Conservation (phyloP, 23 red algal genomes). For the Agarophyton chilense region DNA sequence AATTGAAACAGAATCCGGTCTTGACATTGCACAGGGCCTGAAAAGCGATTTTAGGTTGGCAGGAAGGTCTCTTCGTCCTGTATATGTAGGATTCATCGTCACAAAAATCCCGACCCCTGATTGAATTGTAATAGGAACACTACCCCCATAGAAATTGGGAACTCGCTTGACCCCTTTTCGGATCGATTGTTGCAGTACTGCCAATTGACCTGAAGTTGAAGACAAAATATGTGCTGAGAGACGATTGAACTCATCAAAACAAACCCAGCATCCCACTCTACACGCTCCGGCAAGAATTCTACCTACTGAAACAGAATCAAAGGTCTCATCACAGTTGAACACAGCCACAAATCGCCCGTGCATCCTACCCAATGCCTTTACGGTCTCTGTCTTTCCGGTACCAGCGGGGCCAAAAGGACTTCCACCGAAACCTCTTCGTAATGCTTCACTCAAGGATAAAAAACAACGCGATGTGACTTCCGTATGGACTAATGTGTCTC, state of each 20-base stretch:
- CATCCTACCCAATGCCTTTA: constrained; percentile 67
- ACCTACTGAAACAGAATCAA: constrained; percentile 73
- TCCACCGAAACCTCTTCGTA: constrained; percentile 53
- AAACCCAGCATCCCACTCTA: constrained; percentile 64
- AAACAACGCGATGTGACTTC: constrained; percentile 58
- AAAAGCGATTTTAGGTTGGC: constrained; percentile 73
- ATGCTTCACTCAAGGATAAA: constrained; percentile 51
- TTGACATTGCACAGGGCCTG: constrained; percentile 70
- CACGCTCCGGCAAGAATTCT: constrained; percentile 73
- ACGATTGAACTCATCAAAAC: constrained; percentile 85
- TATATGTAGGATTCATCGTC: constrained; percentile 77
- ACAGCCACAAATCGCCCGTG: constrained; percentile 68
- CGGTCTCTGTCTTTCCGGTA: constrained; percentile 81
- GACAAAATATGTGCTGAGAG: constrained; percentile 66
- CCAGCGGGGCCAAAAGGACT: constrained; percentile 72
- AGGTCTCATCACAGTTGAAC: constrained; percentile 81
- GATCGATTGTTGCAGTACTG: constrained; percentile 42
- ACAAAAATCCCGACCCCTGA: constrained; percentile 61
- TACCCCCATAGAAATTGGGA: constrained; percentile 55
- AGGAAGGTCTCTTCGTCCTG: constrained; percentile 68
- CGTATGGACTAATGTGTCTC: constrained; percentile 66
- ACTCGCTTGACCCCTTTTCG: constrained; percentile 19
- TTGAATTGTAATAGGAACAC: constrained; percentile 28
- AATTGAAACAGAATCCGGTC: constrained; percentile 55
- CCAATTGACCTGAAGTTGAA: constrained; percentile 70